A percentile compares a stretch with the other conserved stretches of the same genome.
These are phyloP conservation scores for Erodium moschatum DNA, from an alignment of 441 rosid genomes.

Conservation along the genomic window DNA sequence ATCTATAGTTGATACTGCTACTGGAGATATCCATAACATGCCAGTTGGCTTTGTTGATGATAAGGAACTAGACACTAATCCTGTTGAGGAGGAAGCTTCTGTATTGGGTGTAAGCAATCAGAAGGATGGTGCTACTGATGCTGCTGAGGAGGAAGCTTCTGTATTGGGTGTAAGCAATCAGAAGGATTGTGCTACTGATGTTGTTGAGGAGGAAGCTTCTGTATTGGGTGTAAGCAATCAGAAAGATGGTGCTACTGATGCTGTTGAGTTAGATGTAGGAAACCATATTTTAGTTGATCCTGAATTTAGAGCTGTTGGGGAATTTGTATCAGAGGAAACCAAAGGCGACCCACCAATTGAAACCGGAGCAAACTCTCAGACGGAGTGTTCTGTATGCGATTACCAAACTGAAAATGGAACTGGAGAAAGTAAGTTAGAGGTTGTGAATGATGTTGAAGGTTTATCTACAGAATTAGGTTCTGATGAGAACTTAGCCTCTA, in stretches of 20 bases:
- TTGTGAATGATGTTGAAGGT: conserved; percentile 27
- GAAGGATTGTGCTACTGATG: conserved; percentile 28
- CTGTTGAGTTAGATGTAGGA: conserved; percentile 27
- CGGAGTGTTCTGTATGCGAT: conserved; percentile 31
- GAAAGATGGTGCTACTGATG: conserved; percentile 28
- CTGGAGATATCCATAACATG: conserved; percentile 29
- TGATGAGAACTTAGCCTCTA: conserved; percentile 28
- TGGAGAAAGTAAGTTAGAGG: conserved; percentile 20
- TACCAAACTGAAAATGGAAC: conserved; percentile 31
- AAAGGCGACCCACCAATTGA: conserved; percentile 34
- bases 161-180: conserved; percentile 29
- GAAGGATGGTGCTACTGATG: conserved; percentile 28
- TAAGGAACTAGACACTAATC: conserved; percentile 25
- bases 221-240: conserved; percentile 29
- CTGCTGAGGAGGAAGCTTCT: conserved; percentile 25
- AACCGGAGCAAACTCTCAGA: conserved; percentile 23
- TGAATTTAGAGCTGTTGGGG: conserved; percentile 35
- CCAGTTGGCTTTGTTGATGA: conserved; percentile 9
- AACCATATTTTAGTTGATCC: conserved; percentile 29
- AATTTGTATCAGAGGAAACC: conserved; percentile 34
- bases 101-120: conserved; percentile 29
- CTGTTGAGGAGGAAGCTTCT: conserved; percentile 27
- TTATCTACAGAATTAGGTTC: conserved; percentile 27
- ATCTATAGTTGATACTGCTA: conserved; percentile 18
- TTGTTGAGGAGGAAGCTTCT: conserved; percentile 26